A percentile compares a stretch with the other conserved stretches of the same genome.
Conservation (phyloP, 805 yeast species). For the Candida palmyrensis region DNA sequence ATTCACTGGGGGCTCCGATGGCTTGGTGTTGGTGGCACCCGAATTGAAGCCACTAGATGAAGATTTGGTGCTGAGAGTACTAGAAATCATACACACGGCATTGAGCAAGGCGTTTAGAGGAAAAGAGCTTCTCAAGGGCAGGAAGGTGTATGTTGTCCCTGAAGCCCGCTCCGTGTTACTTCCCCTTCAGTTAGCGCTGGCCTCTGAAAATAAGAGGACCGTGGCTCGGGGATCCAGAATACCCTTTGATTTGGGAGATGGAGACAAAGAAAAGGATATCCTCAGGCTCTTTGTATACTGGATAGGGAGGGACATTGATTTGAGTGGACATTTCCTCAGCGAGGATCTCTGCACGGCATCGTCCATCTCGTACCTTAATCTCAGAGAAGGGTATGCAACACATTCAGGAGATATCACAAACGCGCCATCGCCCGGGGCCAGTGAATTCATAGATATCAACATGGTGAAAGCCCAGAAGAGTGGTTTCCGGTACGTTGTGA, state of each 20-base stretch:
- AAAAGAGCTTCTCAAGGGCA: not conserved
- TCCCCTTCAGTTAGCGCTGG: constrained; percentile 6
- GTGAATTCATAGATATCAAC: constrained; percentile 8
- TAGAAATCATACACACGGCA: not conserved
- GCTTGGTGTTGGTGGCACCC: not conserved
- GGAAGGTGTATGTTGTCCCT: constrained; percentile 3
- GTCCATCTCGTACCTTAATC: constrained; percentile 1
- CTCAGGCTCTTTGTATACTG: constrained; percentile 8
- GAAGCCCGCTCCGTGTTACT: constrained; percentile 3
- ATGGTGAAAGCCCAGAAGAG: constrained; percentile 3
- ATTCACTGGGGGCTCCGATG: constrained; percentile 1
- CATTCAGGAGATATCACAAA: constrained; percentile 9
- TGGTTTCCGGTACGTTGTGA: constrained; percentile 6
- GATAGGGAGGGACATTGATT: constrained; percentile 7
- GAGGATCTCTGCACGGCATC: constrained; percentile 1
- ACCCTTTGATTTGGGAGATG: constrained; percentile 1
- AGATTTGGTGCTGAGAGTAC: not conserved
- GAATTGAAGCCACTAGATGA: not conserved
- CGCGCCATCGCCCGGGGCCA: constrained; percentile 9
- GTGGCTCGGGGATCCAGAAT: constrained; percentile 8
- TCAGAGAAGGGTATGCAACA: constrained; percentile 3
- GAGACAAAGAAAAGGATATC: constrained; percentile 3
- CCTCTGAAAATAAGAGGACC: constrained; percentile 6
- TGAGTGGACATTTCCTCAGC: constrained; percentile 2
- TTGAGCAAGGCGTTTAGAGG: constrained; percentile 1